Evolutionary conservation across 345 rosid genomes (phyloP), one percentile per base, ranked within the genome.

Genomic region (Tarenaya hassleriana): DNA sequence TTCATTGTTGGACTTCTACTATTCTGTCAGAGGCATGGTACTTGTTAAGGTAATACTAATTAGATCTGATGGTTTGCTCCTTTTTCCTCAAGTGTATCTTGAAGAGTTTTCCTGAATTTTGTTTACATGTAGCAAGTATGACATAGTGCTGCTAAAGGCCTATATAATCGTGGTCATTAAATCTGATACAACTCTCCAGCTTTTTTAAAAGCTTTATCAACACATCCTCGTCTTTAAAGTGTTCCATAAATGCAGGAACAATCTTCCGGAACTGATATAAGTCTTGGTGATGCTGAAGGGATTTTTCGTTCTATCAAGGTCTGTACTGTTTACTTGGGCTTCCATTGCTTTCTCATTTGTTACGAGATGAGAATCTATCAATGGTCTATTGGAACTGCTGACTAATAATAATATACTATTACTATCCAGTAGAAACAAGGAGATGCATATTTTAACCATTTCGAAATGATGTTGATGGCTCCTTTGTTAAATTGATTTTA

Each of bases 291-390:
- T 63, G 89, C 95, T 4, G 80, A 78, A 71, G 83, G 87, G 55
- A 34, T 69, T 57, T 88, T 86, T 60, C 89, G 73, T 47, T 84
- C 92, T 27, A 76, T 94, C 56, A 86, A 83, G 95, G 99, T 94
- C 64, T 41, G 81, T 75, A 24, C 56, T 16, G 21, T 38, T 47
- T 24, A 16, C 57, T 64, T 7, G 19, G 42, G 34, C 50, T 63
- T 27, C 34, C 19, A 16, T 47, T 16, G 33, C 33, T 41, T 41
- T 13, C 9, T 52, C 19, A 21, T 53, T 40, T 41, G 16, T 16
- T 34, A 40, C 55, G 48, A 45, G 43, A 29, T 60, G 51, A n/a
- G 61, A 49, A 42, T 32, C 15, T 66, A 31, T 66, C 45, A 7
- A 15, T n/a, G 39, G 21, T 58, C 18, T 21, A 39, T 33, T 13